Evolutionary conservation across 1,284 basidiomycete species (phyloP), one percentile per base, ranked within the genome.

Genomic region (Hymenochaete sp.): DNA sequence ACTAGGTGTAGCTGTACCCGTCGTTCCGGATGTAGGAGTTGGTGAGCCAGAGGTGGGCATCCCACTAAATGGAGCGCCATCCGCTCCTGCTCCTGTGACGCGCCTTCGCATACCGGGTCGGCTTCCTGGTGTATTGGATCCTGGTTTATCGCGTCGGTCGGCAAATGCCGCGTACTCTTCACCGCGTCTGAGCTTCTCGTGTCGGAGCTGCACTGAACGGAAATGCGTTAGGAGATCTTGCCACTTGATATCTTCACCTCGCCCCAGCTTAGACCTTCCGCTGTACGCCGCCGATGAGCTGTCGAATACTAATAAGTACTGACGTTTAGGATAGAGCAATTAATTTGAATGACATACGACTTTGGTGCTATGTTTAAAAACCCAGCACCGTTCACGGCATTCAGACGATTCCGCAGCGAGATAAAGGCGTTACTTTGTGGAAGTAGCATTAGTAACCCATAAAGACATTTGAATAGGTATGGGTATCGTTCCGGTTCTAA

Each of bases 341-440:
- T 31, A 31, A 31, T 31, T 10, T 31, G 28, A 31, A 31, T 10
- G 19, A 62, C 73, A 59, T 53, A 90, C 87, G 82, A 67, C 64
- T 86, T 85, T 0, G 89, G 84, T 14, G 84, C 80, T 41, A 89
- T 88, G 47, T 95, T 89, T 3, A 95, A 64, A 62, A 93, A 96
- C 0, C 96, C 95, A 8, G 93, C 80, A 1, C 93, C 90, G 61
- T 95, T 95, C 36, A 98, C 92, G 2, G 93, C 93, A 53, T 87
- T 93, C 27, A 99, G 67, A 27, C 96, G 80, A 62, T 97, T 97
- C 28, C 95, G 77, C 13, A 99, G 72, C 1, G 95, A 97, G 4
- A 93, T 81, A 59, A 99, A 99, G 0, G 96, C 96, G 31, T 86
- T 86, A 59, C 91, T 96, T 67, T 99, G 96, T 0, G 96, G 96